Conservation (phyloP, 1,139 yeast genomes). For the Blastobotrys ciferrii region DNA sequence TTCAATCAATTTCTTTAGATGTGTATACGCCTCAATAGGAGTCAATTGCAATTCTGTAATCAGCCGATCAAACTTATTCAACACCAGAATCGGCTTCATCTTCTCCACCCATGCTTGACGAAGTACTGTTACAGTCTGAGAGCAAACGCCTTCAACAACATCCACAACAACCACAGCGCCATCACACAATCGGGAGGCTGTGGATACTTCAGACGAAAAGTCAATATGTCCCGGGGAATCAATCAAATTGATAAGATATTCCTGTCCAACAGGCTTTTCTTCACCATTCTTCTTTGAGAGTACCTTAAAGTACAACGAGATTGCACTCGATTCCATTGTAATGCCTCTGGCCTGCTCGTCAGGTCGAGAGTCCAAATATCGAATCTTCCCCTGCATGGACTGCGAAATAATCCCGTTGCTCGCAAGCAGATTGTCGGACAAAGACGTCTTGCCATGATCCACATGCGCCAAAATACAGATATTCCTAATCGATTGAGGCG, state of each 20-base stretch:
- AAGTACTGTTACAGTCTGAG: conserved; percentile 91
- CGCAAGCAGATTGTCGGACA: conserved; percentile 88
- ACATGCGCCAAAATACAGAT: conserved; percentile 97
- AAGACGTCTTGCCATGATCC: conserved; percentile 96
- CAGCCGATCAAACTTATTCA: conserved; percentile 89
- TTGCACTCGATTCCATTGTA: conserved; percentile 96
- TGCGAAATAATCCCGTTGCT: conserved; percentile 96
- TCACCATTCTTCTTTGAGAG: conserved; percentile 24
- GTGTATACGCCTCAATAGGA: conserved; percentile 82
- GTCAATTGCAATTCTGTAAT: conserved; percentile 78
- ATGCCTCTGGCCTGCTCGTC: conserved; percentile 97
- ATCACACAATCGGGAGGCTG: conserved; percentile 93
- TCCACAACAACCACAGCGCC: conserved; percentile 95
- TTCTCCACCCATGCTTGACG: conserved; percentile 96
- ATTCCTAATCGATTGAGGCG: conserved; percentile 72
- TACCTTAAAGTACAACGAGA: conserved; percentile 69
- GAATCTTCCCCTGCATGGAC: conserved; percentile 89
- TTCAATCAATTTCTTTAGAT: conserved; percentile 73
- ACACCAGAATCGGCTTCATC: conserved; percentile 81
- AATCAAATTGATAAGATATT: conserved; percentile 83
- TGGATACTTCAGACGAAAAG: conserved; percentile 92
- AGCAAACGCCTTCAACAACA: conserved; percentile 97
- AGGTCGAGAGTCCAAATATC: conserved; percentile 89
- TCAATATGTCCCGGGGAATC: conserved; percentile 99
- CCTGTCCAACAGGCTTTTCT: conserved; percentile 53